phyloP scores from a whole-genome alignment of 192 early-diverging fungal species.

The Umbelopsis vinacea region DNA sequence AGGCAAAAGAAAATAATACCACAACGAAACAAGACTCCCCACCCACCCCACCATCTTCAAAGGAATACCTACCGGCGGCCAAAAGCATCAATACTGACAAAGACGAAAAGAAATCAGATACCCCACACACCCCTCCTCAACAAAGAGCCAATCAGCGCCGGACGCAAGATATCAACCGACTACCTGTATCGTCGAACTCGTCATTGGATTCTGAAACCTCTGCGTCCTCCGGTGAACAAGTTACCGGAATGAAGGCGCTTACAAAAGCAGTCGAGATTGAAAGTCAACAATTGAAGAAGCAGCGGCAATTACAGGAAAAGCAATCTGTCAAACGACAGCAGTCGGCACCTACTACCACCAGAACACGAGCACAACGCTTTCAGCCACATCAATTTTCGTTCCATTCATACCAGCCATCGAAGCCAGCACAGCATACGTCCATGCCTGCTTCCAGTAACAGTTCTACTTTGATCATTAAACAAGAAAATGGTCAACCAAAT shows the following conservation, averaged over 20 bases:
- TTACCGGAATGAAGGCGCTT: constrained; percentile 2
- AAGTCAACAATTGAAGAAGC: constrained; percentile 22
- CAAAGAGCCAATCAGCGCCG: neutral
- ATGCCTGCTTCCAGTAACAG: neutral
- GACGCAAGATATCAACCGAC: neutral
- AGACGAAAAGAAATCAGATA: neutral
- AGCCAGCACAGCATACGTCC: neutral
- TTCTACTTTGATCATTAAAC: constrained; percentile 10
- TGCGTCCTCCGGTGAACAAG: neutral
- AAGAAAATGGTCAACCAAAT: constrained; percentile 15
- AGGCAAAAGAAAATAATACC: neutral
- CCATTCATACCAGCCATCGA: constrained; percentile 9
- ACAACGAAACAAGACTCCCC: neutral
- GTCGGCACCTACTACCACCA: neutral
- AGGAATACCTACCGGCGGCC: neutral
- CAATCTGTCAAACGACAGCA: neutral
- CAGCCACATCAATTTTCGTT: constrained; percentile 11
- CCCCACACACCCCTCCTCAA: constrained; percentile 11
- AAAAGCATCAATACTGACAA: neutral
- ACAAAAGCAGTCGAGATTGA: constrained; percentile 18
- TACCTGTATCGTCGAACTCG: neutral
- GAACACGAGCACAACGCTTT: neutral
- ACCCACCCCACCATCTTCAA: neutral
- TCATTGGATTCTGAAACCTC: constrained; percentile 5
- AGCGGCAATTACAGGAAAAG: neutral